These are phyloP conservation scores for Ogataea pini DNA, from an alignment of 805 yeast species.

Conservation along the genomic window DNA sequence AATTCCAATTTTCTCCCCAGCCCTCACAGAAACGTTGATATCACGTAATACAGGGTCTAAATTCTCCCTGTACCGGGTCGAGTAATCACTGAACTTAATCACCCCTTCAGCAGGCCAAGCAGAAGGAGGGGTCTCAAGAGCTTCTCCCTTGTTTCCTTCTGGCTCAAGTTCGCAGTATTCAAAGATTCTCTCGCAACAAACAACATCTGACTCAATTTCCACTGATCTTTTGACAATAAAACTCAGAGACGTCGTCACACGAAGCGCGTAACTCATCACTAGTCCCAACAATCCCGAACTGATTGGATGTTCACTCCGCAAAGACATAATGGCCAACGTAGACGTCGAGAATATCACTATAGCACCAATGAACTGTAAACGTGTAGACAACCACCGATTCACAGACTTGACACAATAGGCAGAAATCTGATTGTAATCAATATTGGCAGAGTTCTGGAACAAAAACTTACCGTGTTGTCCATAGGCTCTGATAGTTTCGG, in stretches of 20 bases:
- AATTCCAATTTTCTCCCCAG: conserved; percentile 67
- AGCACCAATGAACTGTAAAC: conserved; percentile 64
- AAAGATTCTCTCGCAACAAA: conserved; percentile 88
- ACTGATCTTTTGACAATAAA: conserved; percentile 62
- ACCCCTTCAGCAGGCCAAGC: conserved; percentile 59
- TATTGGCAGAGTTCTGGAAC: conserved; percentile 49
- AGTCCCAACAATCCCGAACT: conserved; percentile 64
- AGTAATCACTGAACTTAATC: conserved; percentile 51
- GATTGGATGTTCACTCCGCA: conserved; percentile 43
- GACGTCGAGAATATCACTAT: conserved; percentile 54
- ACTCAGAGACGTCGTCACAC: conserved; percentile 53
- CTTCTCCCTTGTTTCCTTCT: conserved; percentile 66
- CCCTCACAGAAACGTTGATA: conserved; percentile 46
- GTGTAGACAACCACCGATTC: conserved; percentile 65
- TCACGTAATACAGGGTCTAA: conserved; percentile 59
- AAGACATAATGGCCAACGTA: conserved; percentile 42
- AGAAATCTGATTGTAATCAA: conserved; percentile 50
- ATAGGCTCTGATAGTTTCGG: conserved; percentile 76
- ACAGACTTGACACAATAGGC: conserved; percentile 53
- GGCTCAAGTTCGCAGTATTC: conserved; percentile 78
- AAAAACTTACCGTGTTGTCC: conserved; percentile 65
- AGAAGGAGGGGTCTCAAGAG: conserved; percentile 41
- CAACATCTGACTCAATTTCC: conserved; percentile 62
- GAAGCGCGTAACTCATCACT: conserved; percentile 62
- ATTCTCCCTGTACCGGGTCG: conserved; percentile 59